Percentiles rank a stretch among this genome's conserved stretches.
Evolutionary conservation across 1,139 yeast genomes (phyloP).

Genomic region (Hyphopichia wangnamkhiaoensis): DNA sequence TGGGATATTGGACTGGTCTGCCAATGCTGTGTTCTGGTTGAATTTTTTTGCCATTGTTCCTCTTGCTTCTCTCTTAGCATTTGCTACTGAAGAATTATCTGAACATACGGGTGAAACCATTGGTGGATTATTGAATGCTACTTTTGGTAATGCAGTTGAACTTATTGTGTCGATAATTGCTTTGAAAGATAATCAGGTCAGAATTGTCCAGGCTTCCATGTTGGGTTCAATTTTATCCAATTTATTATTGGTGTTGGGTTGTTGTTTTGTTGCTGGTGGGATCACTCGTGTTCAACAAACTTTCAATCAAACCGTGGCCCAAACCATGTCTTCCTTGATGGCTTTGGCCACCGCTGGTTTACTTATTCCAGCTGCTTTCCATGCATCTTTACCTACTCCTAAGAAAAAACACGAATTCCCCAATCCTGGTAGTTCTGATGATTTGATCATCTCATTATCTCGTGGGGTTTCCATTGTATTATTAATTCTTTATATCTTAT

Average conservation of each 20-base stretch:
- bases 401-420: constrained; percentile 42
- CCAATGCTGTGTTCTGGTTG: constrained; percentile 64
- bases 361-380: constrained; percentile 94
- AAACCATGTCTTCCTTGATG: constrained; percentile 92
- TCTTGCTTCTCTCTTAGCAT: constrained; percentile 84
- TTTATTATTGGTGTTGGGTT: constrained; percentile 85
- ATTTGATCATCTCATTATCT: constrained; percentile 69
- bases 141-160: constrained; percentile 94
- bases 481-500: constrained; percentile 74
- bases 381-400: constrained; percentile 67
- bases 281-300: constrained; percentile 79
- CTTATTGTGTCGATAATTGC: constrained; percentile 93
- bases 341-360: constrained; percentile 88
- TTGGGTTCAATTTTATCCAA: constrained; percentile 90
- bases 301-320: constrained; percentile 95
- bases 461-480: constrained; percentile 85
- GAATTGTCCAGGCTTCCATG: constrained; percentile 97
- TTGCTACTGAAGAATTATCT: constrained; percentile 90
- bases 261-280: constrained; percentile 94
- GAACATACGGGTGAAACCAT: constrained; percentile 84
- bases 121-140: constrained; percentile 92
- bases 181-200: constrained; percentile 76
- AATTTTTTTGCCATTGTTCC: constrained; percentile 93
- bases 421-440: constrained; percentile 41
- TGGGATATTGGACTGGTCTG: constrained; percentile 58